These are phyloP conservation scores for Starmerella ratchasimensis DNA, from an alignment of 805 yeast genomes.

Conservation along the genomic window DNA sequence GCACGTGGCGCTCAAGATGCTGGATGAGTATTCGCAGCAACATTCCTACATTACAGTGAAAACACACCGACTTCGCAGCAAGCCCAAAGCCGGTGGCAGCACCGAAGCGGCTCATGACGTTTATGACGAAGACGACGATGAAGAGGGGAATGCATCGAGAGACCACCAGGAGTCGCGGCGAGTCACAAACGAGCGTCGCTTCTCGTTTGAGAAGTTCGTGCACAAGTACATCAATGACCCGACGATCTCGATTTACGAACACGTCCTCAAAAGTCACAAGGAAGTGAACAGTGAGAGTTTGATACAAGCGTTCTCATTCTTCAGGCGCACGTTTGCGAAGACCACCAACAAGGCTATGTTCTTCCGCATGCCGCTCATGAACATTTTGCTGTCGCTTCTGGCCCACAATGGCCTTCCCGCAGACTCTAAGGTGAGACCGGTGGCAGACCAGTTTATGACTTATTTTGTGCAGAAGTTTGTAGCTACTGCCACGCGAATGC, in stretches of 20 bases:
- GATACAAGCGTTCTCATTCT: slow-evolving; percentile 50
- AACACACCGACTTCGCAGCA: slow-evolving; percentile 31
- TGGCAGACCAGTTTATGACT: slow-evolving; percentile 49
- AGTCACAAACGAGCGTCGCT: slow-evolving; percentile 34
- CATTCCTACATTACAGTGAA: slow-evolving; percentile 38
- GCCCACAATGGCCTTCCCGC: slow-evolving; percentile 37
- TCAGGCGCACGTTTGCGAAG: slow-evolving; percentile 55
- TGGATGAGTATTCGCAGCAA: slow-evolving; percentile 52
- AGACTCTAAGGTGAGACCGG: slow-evolving; percentile 35
- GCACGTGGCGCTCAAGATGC: slow-evolving; percentile 48
- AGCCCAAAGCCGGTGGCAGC: slow-evolving; percentile 26
- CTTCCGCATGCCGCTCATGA: slow-evolving; percentile 62
- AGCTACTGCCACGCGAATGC: slow-evolving; percentile 37
- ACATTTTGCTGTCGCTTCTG: slow-evolving; percentile 39
- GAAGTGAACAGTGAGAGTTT: slow-evolving; percentile 51
- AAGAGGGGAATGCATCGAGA: slow-evolving; percentile 19
- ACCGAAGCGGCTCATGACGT: slow-evolving; percentile 13
- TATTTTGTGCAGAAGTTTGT: slow-evolving; percentile 51
- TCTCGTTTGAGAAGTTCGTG: slow-evolving; percentile 35
- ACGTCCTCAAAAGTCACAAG: slow-evolving; percentile 42
- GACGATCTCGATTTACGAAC: slow-evolving; percentile 52
- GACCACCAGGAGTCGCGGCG: slow-evolving; percentile 23
- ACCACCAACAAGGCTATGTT: slow-evolving; percentile 45
- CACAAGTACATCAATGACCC: slow-evolving; percentile 40
- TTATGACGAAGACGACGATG: slow-evolving; percentile 14